These are phyloP conservation scores for Colletotrichum chlorophyti DNA, from an alignment of 2,329 filamentous ascomycete species.

Conservation along the genomic window DNA sequence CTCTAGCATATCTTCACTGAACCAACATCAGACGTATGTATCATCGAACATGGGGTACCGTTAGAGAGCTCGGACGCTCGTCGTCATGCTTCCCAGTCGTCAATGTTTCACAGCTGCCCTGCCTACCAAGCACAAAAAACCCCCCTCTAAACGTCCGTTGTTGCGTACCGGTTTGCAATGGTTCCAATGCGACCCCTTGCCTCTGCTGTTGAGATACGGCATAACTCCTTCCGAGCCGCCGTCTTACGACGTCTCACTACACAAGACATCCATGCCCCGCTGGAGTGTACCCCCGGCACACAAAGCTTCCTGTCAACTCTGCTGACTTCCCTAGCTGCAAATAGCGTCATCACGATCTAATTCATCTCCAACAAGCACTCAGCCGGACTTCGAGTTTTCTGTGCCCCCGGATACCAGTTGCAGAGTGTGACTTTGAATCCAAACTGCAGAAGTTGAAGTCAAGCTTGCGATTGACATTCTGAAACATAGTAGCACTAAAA, in stretches of 20 bases:
- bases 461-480: too few species aligned
- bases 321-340: too few species aligned
- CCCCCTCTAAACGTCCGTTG: constrained; percentile 10
- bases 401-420: too few species aligned
- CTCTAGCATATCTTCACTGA: background rate
- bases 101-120: constrained; percentile 27
- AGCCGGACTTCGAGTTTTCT: too few species aligned
- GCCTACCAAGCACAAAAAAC: constrained; percentile 12
- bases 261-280: too few species aligned
- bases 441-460: too few species aligned
- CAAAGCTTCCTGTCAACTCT: too few species aligned
- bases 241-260: background rate
- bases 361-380: too few species aligned
- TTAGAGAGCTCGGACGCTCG: constrained; percentile 20
- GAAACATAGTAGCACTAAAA: too few species aligned
- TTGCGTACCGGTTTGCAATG: constrained; percentile 11
- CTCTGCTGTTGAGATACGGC: background rate
- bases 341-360: too few species aligned
- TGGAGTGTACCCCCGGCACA: too few species aligned
- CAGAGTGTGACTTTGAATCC: too few species aligned
- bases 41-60: constrained; percentile 15
- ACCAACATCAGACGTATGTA: constrained; percentile 17
- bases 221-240: constrained; percentile 5
- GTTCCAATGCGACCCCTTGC: background rate
- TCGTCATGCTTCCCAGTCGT: constrained; percentile 24